These are phyloP conservation scores for Metschnikowia lunata DNA, from an alignment of 805 yeast species.

Conservation along the genomic window DNA sequence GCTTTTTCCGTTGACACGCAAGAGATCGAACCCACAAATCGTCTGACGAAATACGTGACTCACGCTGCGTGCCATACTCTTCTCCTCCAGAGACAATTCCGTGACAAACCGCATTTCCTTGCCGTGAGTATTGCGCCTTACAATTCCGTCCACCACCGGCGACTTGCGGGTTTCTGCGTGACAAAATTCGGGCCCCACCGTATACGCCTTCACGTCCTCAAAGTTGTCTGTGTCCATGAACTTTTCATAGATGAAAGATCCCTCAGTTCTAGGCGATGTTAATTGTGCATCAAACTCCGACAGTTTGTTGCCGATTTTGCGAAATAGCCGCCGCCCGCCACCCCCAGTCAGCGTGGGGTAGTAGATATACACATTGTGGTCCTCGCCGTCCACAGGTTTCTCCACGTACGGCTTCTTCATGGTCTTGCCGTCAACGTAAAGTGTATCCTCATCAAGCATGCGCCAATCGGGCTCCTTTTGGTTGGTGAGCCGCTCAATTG, in stretches of 20 bases:
- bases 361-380: constrained; percentile 92
- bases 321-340: constrained; percentile 90
- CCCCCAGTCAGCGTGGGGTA: constrained; percentile 89
- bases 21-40: constrained; percentile 93
- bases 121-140: constrained; percentile 94
- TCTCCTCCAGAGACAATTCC: constrained; percentile 69
- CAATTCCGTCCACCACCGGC: constrained; percentile 99
- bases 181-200: constrained; percentile 86
- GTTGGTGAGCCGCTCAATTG: constrained; percentile 61
- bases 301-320: constrained; percentile 95
- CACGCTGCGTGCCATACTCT: constrained; percentile 73
- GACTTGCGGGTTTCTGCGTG: constrained; percentile 98
- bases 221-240: constrained; percentile 98
- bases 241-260: constrained; percentile 87
- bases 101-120: constrained; percentile 93
- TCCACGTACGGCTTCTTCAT: constrained; percentile 92
- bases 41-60: constrained; percentile 80
- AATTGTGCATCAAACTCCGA: constrained; percentile 90
- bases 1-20: constrained; percentile 82
- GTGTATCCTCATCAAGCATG: constrained; percentile 79
- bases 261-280: constrained; percentile 72
- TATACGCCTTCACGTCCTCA: constrained; percentile 97
- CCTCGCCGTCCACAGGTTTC: constrained; percentile 98
- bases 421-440: constrained; percentile 65
- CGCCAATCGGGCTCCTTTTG: constrained; percentile 73